Conservation (phyloP, 2,329 filamentous ascomycete genomes). For the Xylogone sp. region DNA sequence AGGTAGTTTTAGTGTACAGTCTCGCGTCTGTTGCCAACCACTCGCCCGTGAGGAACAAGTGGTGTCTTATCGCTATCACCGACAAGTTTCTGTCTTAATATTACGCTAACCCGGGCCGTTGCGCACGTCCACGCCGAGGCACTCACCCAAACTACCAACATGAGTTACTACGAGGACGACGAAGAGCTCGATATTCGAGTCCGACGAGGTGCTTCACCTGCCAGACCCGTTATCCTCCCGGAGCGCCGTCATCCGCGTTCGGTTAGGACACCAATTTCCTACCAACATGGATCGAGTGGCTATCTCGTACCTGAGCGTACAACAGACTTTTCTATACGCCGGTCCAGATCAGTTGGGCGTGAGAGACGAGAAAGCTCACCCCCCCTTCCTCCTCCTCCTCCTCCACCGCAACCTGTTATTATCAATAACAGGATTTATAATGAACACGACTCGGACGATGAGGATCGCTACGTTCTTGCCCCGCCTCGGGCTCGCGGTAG, state of each 20-base stretch:
- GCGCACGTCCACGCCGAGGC: slow-evolving; percentile 13
- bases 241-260: slow-evolving; percentile 15
- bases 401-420: slow-evolving; percentile 43
- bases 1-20: no score
- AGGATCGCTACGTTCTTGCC: slow-evolving; percentile 14
- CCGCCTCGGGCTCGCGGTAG: slow-evolving; percentile 22
- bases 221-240: slow-evolving; percentile 38
- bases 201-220: slow-evolving; percentile 29
- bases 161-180: slow-evolving; percentile 46
- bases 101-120: no score
- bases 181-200: slow-evolving; percentile 53
- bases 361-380: slow-evolving; percentile 8
- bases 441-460: slow-evolving; percentile 25
- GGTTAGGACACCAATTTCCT: slow-evolving; percentile 9
- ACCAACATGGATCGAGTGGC: slow-evolving; percentile 3
- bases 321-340: neutral
- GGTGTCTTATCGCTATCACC: no score
- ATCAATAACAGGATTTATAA: slow-evolving; percentile 56
- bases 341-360: slow-evolving; percentile 14
- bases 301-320: slow-evolving; percentile 21
- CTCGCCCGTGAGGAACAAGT: no score
- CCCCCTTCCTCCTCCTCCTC: slow-evolving; percentile 19
- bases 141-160: slow-evolving; percentile 6
- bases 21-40: no score
- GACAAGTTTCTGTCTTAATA: no score